Base-by-base conservation (phyloP, 1,284 basidiomycete species). In the Boletellus dicymbophilus region DNA sequence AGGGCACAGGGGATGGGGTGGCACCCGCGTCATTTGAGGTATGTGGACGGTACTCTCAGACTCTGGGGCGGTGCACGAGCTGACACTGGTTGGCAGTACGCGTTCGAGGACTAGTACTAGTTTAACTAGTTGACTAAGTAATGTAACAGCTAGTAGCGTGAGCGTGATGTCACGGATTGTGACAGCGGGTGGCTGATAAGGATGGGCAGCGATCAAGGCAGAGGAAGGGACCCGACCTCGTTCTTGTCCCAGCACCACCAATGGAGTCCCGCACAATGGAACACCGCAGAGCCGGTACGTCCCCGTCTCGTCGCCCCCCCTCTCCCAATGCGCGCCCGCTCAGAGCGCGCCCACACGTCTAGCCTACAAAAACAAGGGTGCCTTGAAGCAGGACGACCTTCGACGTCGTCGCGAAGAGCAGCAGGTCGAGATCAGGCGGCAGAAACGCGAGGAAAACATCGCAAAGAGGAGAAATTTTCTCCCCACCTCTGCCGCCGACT, bases 361-460 rank as follows among this genome's bases (percentile, higher is more conserved):
- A 82, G 80, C 77, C 53, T 85, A 79, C 69, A 85, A 94, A 79
- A 88, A 82, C 73, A 93, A 93, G 71, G 87, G 88, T 57, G 84
- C 79, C 58, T 76, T 93, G 58, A 93, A 92, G 70, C 84, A 85
- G 62, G 91, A 94, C 57, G 88, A 90, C 61, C 88, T 97, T 62
- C 85, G 95, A 67, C 88, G 94, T 72, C 87, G 95, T 70, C 85
- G 95, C 56, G 95, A 98, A 72, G 95, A 98, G 70, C 92, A 95
- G 69, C 94, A 97, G 67, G 95, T 98, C 52, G 95, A 98, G 79
- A 97, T 98, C 78, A 83, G 95, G 67, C 84, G 92, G 67, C 92
- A 95, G 76, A 97, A 97, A 77, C 82, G 95, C 61, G 95, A 98
- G 69, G 95, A 98, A 72, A 95, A 93, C 68, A 95, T 98, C 54